Base-by-base conservation (phyloP, 148 eudicot genomes). In the Euryodendron excelsum region DNA sequence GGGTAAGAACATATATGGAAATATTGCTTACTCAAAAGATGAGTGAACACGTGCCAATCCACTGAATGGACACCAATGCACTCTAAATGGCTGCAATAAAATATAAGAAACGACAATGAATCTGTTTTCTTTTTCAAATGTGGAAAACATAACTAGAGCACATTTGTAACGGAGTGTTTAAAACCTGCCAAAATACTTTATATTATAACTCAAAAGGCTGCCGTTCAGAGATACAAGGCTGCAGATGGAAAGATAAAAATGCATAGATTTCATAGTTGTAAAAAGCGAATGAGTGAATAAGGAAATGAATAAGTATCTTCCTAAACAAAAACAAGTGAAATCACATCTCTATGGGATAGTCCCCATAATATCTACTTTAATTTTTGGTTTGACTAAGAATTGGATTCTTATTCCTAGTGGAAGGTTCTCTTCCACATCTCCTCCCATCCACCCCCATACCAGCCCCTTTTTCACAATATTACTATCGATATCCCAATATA, bases 51-150 rank as follows among this genome's bases (percentile, higher is more conserved):
- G 61, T 4, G 78, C 58, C 61, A 80, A 58, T 45, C 81, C 81
- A 80, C 81, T 66, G 65, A 72, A 80, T 36, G 86, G 86, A 74
- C 81, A 80, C 80, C 81, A 84, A 58, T 67, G 86, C 67, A 80
- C 67, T 69, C 63, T 72, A 39, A 84, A 48, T 31, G 86, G 83
- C 86, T 84, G 86, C 80, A 82, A 79, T 50, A 50, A 25, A 25
- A 63, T 3, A 23, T 23, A 37, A 71, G 21, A 31, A 77, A 31
- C 34, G 2, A 34, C 33, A 56, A 58, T 18, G 7, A 27, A 69
- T 11, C 23, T 23, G 3, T 30, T 13, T 72, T 18, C 17, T 48
- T 23, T 23, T 33, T 53, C 56, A 52, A 58, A 74, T 25, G 66
- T 15, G n/a, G 65, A 14, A 52, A 21, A 73, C 63, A 21, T n/a